Conservation (phyloP, 805 yeast genomes). For the Hemisphaericaspora nanyangensis region DNA sequence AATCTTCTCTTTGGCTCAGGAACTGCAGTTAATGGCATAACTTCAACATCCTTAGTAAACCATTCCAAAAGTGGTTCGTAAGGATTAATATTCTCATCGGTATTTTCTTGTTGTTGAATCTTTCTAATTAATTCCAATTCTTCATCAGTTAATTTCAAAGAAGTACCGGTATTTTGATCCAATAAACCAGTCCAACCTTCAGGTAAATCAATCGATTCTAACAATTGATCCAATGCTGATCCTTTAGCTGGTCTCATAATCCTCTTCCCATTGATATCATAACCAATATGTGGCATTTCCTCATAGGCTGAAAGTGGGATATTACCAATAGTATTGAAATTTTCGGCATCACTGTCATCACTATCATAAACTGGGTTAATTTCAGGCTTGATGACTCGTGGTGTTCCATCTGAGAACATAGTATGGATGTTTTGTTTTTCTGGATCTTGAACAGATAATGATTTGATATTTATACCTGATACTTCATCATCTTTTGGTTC, state of each 20-base stretch:
- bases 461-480: conserved; percentile 50
- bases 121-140: conserved; percentile 86
- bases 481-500: conserved; percentile 55
- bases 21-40: conserved; percentile 87
- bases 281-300: conserved; percentile 95
- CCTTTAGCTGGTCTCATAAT: conserved; percentile 99
- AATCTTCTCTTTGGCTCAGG: conserved; percentile 98
- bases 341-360: conserved; percentile 86
- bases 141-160: conserved; percentile 78
- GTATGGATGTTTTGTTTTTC: conserved; percentile 36
- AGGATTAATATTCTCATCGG: conserved; percentile 77
- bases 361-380: conserved; percentile 93
- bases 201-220: conserved; percentile 90
- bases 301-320: conserved; percentile 92
- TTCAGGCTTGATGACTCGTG: conserved; percentile 79
- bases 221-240: conserved; percentile 83
- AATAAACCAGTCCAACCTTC: conserved; percentile 98
- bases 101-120: conserved; percentile 79
- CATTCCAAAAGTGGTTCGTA: conserved; percentile 94
- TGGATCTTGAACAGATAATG: conserved; percentile 38
- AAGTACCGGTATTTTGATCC: conserved; percentile 83
- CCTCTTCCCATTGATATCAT: conserved; percentile 94
- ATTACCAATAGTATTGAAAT: conserved; percentile 85
- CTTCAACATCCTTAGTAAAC: conserved; percentile 82
- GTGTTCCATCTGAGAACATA: conserved; percentile 71